Evolutionary conservation across 352 stramenopile species (phyloP), one percentile per base, ranked within the genome.

Genomic region (Pythium vanterpoolii): DNA sequence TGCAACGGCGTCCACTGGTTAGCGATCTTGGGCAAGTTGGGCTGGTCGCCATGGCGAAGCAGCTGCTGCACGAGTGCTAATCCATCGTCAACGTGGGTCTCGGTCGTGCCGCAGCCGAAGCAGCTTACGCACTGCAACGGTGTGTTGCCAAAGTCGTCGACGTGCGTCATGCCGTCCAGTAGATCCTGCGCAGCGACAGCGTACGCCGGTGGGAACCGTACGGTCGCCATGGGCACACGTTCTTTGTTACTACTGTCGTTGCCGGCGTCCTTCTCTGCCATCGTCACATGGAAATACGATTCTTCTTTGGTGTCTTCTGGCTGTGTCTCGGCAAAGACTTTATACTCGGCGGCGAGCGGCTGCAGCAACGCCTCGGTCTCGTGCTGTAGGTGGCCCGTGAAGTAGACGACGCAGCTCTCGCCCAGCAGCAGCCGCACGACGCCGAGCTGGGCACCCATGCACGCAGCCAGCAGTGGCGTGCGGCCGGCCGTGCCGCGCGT

Each of bases 101-200:
- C 68, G 38, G 54, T 79, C 1, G 77, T 80, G 38, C 79, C 84
- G 47, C 78, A 91, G 19, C 84, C 84, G 57, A 91, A 93, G 66
- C 81, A 93, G 39, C 77, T 86, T 33, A 87, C 64, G 51, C 81
- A 93, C 53, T 91, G 79, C 13, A 93, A 62, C 19, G 81, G 76
- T 2, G 84, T 88, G 56, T 93, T 93, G 24, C 84, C 84, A 66
- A 91, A 93, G 54, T 86, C 65, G 56, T 93, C 83, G 0, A 89
- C 63, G 52, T 90, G 79, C 4, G 57, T 68, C 3, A 43, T 44
- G 1, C 76, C 74, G 10, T 81, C 66, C 1, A 90, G 62, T 8
- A 93, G 56, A 8, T 90, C 80, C 16, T 69, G 69, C 0, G 67
- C 39, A 3, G 73, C 50, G 19, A 90, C 69, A 0, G 62, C 50